A percentile compares a stretch with the other conserved stretches of the same genome.
These are phyloP conservation scores for Neoboletus magnificus DNA, from an alignment of 768 basidiomycete genomes.

Conservation along the genomic window DNA sequence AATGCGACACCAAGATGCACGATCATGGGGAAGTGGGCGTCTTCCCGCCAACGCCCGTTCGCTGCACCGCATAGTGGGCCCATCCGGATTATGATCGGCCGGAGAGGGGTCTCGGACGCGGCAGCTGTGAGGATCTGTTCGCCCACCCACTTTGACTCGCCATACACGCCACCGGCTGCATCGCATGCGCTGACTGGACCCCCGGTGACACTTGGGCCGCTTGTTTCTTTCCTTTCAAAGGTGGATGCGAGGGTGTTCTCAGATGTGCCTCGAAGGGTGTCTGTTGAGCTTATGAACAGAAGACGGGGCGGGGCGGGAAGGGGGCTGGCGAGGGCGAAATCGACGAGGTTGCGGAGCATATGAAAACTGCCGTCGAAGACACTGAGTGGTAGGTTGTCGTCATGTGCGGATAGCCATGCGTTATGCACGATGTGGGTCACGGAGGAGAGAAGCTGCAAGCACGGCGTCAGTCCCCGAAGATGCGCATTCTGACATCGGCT, in stretches of 20 bases:
- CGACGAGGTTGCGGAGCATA: slow-evolving; percentile 31
- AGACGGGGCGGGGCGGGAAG: slow-evolving; percentile 27
- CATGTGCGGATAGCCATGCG: slow-evolving; percentile 12
- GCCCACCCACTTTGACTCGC: slow-evolving; percentile 24
- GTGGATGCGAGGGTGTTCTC: not conserved
- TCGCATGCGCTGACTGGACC: slow-evolving; percentile 7
- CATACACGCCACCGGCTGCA: slow-evolving; percentile 7
- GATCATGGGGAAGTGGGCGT: slow-evolving; percentile 37
- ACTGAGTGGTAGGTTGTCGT: slow-evolving; percentile 2
- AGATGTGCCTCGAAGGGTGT: slow-evolving; percentile 2
- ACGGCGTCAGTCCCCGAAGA: not conserved
- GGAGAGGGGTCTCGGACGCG: slow-evolving; percentile 16
- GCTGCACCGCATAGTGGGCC: slow-evolving; percentile 37
- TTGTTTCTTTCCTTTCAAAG: not conserved
- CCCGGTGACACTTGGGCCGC: not conserved
- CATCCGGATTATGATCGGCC: slow-evolving; percentile 32
- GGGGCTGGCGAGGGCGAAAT: slow-evolving; percentile 36
- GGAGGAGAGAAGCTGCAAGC: slow-evolving; percentile 17
- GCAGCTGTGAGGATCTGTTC: slow-evolving; percentile 22
- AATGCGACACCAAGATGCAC: slow-evolving; percentile 22
- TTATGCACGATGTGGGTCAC: slow-evolving; percentile 41
- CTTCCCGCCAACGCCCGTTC: slow-evolving; percentile 39
- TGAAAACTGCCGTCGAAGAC: slow-evolving; percentile 8
- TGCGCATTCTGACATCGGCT: not conserved
- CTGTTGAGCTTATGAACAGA: slow-evolving; percentile 32